Evolutionary conservation across 768 basidiomycete genomes (phyloP), one percentile per base, ranked within the genome.

Genomic region (Mycena floridula): DNA sequence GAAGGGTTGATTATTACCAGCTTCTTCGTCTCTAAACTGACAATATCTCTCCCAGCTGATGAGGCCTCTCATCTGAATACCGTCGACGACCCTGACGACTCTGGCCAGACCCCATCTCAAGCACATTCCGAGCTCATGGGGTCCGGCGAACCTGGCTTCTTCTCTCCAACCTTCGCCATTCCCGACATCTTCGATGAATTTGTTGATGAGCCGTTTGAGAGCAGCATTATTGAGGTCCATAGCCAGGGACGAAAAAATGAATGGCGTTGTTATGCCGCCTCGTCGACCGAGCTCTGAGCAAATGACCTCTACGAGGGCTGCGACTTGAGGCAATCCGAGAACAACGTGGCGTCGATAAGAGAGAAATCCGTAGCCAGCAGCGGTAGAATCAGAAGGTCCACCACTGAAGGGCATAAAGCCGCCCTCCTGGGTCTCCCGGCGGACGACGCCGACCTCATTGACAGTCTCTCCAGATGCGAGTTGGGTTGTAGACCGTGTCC

Each of bases 71-170:
- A 84, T 77, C 37, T 85, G 83, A 50, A 79, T 71, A 1, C 82
- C 84, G 25, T 74, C 77, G 15, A 80, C 73, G 3, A 86, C 74
- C 38, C 90, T 65, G 26, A 89, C 76, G 37, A 90, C 78, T 21
- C 93, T 69, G 3, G 82, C 86, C 5, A 98, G 74, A 25, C 84
- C 90, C 96, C 96, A 99, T 20, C 94, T 82, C 25, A 98, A 70
- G 54, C 85, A 79, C 84, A 94, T 93, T 4, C 85, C 92, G 12
- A 98, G 69, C 56, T 96, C 89, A 49, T 94, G 84, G 9, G 89
- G 84, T 4, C 81, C 82, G 0, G 91, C 88, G 56, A 95, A 89
- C 25, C 69, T 67, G 2, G 91, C 83, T 58, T 97, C 93, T 52
- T 91, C 84, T 35, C 77, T 71, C 82, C 84, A 89, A 21, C 54